A percentile compares a stretch with the other conserved stretches of the same genome.
phyloP scores from a whole-genome alignment of 2,329 filamentous ascomycete species.

The Chaetomiaceae sp. region DNA sequence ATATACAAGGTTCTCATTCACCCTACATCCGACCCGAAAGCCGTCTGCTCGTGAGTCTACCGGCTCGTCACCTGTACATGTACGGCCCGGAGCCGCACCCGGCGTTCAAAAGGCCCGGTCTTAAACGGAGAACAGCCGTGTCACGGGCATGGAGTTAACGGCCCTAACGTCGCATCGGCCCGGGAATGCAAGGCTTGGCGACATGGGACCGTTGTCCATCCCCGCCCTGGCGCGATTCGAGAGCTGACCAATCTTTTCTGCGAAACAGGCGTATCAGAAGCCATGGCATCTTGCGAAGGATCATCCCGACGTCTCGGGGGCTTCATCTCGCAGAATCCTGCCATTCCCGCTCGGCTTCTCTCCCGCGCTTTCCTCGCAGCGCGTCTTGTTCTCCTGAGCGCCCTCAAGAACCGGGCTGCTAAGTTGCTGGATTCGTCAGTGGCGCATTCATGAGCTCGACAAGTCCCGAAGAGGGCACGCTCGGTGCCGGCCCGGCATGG shows the following conservation, averaged over 20 bases:
- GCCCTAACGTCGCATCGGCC: not conserved
- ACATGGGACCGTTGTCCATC: conserved; percentile 6
- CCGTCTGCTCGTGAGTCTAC: no score
- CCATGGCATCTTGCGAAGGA: no score
- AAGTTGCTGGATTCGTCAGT: not conserved
- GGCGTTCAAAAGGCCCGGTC: no score
- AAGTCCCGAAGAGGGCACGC: conserved; percentile 9
- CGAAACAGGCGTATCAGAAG: not conserved
- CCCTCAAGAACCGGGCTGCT: no score
- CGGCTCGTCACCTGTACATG: no score
- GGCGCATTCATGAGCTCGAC: conserved; percentile 8
- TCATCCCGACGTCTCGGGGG: no score
- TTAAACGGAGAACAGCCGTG: not conserved
- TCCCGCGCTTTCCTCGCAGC: no score
- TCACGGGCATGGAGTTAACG: conserved; percentile 18
- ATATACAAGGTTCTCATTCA: not conserved
- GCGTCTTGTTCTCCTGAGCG: no score
- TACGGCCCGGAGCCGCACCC: no score
- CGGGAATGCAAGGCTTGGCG: conserved; percentile 13
- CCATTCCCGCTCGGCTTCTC: no score
- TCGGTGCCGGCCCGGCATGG: not conserved
- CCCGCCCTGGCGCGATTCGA: not conserved
- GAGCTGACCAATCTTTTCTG: conserved; percentile 1
- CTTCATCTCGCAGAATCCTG: no score
- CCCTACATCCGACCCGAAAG: no score